phyloP scores from a whole-genome alignment of 257 asterid species.

The Nicotiana tomentosiformis region DNA sequence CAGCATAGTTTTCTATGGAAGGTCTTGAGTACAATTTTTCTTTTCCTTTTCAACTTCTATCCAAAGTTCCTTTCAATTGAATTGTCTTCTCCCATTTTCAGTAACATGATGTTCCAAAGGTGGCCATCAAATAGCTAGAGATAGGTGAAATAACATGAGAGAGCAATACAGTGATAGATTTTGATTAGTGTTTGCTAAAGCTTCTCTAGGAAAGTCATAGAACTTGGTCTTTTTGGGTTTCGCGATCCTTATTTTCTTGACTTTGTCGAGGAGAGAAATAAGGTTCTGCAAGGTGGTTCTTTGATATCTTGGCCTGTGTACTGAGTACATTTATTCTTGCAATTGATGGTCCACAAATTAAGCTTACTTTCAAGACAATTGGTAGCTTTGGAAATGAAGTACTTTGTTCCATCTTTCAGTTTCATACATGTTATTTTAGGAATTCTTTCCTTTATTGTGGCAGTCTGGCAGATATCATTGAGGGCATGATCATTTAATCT shows the following conservation, averaged over 20 bases:
- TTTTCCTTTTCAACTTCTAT: constrained; percentile 21
- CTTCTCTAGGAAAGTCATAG: constrained; percentile 32
- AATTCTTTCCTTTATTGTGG: not conserved
- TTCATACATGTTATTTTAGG: not conserved
- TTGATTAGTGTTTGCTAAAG: constrained; percentile 28
- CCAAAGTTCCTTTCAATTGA: constrained; percentile 25
- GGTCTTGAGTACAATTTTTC: constrained; percentile 42
- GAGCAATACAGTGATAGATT: constrained; percentile 36
- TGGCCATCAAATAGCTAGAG: constrained; percentile 37
- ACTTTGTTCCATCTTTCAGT: not conserved
- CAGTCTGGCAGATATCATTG: not conserved
- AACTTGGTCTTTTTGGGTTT: constrained; percentile 31
- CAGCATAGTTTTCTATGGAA: constrained; percentile 39
- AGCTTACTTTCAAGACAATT: constrained; percentile 16
- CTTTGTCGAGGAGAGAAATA: constrained; percentile 33
- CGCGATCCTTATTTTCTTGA: constrained; percentile 35
- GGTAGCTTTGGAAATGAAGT: not conserved
- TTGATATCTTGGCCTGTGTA: constrained; percentile 31
- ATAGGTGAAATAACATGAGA: constrained; percentile 45
- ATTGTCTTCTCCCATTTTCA: constrained; percentile 23
- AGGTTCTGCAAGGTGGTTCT: constrained; percentile 25
- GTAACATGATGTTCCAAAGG: constrained; percentile 35
- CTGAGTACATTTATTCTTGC: constrained; percentile 32
- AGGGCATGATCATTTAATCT: not conserved
- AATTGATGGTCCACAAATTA: constrained; percentile 24